Evolutionary conservation across 306 rosid species (phyloP), one percentile per base, ranked within the genome.

Genomic region (Echinosophora koreensis): DNA sequence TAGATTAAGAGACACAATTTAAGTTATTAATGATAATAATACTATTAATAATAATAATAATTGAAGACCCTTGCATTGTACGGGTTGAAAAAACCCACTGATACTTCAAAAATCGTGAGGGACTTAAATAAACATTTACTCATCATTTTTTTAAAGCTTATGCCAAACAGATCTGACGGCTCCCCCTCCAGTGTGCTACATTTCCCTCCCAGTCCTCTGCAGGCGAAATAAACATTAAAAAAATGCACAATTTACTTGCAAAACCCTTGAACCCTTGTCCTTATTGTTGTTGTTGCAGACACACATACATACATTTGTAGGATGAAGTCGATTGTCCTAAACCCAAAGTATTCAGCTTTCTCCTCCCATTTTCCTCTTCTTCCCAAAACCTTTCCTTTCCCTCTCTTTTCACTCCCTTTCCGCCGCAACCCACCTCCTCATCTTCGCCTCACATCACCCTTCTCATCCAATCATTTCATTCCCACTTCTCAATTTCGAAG

Each of bases 261-360:
- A 85, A 85, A 84, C 89, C 90, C 88, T 76, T 84, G 81, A 87
- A 87, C 89, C 88, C 76, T n/a, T 58, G 8, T 22, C 57, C 32
- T 52, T 4, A 3, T 30, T 30, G 32, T 30, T 30, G 32, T 30
- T 30, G 32, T 30, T 30, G 32, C 32, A 30, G 32, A 35, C 39
- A 4, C 4, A 5, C 39, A 35, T 35, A 35, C 39, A 35, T 35
- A 35, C 6, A 35, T 35, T 35, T 67, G 85, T 3, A 86, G 55
- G 72, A 93, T 92, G 97, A 89, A 87, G 84, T 67, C 82, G 55
- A 77, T 94, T 55, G 75, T 95, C 30, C 54, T 86, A 30, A 79
- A 76, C 72, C 89, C 88, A 34, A 87, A 85, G 77, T 61, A 86
- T 28, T 84, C 88, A 61, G 30, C 88, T 84, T 77, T 82, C 10